Base-by-base conservation (phyloP, 352 stramenopile genomes). In the Globisporangium cylindrosporum region DNA sequence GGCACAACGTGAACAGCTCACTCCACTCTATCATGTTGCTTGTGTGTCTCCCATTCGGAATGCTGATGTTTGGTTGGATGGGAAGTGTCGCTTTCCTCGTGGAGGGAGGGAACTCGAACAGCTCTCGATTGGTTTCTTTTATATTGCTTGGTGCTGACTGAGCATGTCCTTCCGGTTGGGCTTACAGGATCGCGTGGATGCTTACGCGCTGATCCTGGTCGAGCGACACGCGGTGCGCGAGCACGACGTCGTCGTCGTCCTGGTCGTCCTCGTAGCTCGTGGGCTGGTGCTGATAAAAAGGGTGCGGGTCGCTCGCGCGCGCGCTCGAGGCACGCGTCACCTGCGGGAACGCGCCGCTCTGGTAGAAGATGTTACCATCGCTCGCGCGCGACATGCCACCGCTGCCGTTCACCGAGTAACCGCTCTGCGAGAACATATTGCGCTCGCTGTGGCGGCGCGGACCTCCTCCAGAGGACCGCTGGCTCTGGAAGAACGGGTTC, bases 161-260 rank as follows among this genome's bases (percentile, higher is more conserved):
- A 49, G 41, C 15, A 1, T 48, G 41, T n/a, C 41, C 41, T 48
- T 48, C 15, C 14, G 34, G 14, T 10, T 43, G 27, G 8, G n/a
- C 32, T 62, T 85, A 89, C n/a, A 89, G 74, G 55, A 89, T 89
- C 53, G 80, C 80, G 66, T 89, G 80, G 56, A 89, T 73, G 75
- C 80, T 89, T 75, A 86, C 77, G 32, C 80, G 80, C 57, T 86
- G 77, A 15, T 82, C 78, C 25, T 89, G 73, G 68, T 87, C 78
- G 2, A 89, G 79, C 63, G 80, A 88, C 61, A 86, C 75, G 64
- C 80, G 80, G 49, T 86, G 78, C 46, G 78, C 80, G 51, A 88
- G 69, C 59, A 88, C 78, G 3, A 88, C 80, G 53, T 88, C 80
- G 69, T 86, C 70, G 6, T 77, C 79, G 67, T 65, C 63, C 22